Base-by-base conservation (phyloP, 805 yeast species). In the Suhomyces kilbournensis region DNA sequence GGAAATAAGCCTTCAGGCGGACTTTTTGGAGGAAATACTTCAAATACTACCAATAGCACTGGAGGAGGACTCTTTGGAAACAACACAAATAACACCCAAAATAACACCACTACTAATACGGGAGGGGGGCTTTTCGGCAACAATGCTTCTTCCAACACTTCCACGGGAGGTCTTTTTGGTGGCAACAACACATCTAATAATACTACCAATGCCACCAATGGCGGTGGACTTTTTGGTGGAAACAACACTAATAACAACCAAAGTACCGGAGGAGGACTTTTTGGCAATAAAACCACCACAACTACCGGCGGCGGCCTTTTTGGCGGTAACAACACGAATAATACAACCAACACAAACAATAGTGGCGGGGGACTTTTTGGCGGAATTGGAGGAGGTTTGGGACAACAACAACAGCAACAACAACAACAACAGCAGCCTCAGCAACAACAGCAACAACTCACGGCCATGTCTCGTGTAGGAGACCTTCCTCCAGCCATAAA, bases 401-500 rank as follows among this genome's bases (percentile, higher is more conserved):
- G 46, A 26, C 30, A 49, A 12, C 44, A 49, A 28, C 53, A 46
- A 25, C 57, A 53, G 35, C 42, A 48, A 26, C 52, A 45, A 19
- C 58, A 53, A 26, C 76, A 74, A 40, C 77, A 73, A 32, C 71
- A 70, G 47, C 76, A 75, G 44, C 72, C 71, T 43, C 77, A 75
- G 23, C 68, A 69, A 8, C 83, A 74, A 52, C 64, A 72, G 49
- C 76, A 78, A 4, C 80, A 73, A 47, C 72, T 88, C 44, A 85
- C 87, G 9, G 83, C 91, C 12, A 82, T 88, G 84, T 85, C 93
- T 0, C 78, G 87, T 47, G 87, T 88, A 8, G 82, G 83, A 7
- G 93, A 87, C 54, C 70, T 88, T 39, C 92, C 94, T 2, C 85
- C 81, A n/a, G 78, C 71, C n/a, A 69, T 84, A 51, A 88, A 86